Percentiles rank a stretch among this genome's conserved stretches.
phyloP scores from a whole-genome alignment of 306 rosid species.

The Purshia tridentata region DNA sequence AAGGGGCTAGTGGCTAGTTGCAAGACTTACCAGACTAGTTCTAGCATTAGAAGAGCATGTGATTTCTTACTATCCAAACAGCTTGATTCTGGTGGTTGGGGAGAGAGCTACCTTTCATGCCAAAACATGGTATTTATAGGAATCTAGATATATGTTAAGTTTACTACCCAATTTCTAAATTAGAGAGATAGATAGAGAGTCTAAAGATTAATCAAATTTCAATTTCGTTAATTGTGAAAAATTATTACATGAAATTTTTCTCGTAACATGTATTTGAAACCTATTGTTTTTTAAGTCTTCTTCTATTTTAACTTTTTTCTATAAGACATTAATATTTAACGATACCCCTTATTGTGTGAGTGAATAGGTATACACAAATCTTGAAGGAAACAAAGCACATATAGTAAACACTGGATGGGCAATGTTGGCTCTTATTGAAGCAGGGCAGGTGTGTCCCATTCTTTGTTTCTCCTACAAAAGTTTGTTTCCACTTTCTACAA shows the following conservation, averaged over 20 bases:
- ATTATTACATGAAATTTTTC: too few relatives aligned
- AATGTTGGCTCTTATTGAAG: conserved; percentile 64
- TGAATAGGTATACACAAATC: conserved; percentile 59
- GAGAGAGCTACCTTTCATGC: conserved; percentile 71
- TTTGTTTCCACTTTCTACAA: neutral
- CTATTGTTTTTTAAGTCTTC: too few relatives aligned
- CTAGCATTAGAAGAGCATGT: conserved; percentile 54
- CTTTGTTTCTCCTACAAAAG: neutral
- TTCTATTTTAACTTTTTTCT: neutral
- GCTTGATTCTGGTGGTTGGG: conserved; percentile 62
- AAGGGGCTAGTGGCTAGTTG: conserved; percentile 51
- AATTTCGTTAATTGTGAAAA: too few relatives aligned
- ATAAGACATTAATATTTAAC: neutral
- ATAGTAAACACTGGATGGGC: conserved; percentile 74
- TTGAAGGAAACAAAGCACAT: conserved; percentile 54
- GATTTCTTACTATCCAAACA: conserved; percentile 68
- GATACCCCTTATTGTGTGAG: neutral
- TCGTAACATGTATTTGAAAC: too few relatives aligned
- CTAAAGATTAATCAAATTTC: too few relatives aligned
- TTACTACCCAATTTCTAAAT: neutral
- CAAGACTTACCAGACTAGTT: conserved; percentile 43
- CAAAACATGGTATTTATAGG: conserved; percentile 45
- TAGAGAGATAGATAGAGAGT: too few relatives aligned
- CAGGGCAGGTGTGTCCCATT: conserved; percentile 45
- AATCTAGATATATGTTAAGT: neutral